Evolutionary conservation across 2,329 filamentous ascomycete genomes (phyloP), one percentile per base, ranked within the genome.

Genomic region (Alternaria gaisen): DNA sequence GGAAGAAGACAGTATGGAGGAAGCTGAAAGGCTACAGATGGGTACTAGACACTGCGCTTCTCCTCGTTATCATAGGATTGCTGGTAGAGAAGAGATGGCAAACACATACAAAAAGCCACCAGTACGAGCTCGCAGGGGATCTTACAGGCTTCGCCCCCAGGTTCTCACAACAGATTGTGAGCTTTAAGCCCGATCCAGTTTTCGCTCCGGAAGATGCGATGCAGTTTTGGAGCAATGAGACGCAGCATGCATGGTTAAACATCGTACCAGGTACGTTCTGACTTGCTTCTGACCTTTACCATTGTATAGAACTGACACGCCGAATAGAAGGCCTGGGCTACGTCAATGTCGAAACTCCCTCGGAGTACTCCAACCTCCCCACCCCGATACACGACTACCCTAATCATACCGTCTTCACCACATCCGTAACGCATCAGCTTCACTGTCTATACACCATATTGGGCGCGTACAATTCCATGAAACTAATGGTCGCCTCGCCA

Each of bases 401-500:
- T 30, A 68, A 69, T 38, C 60, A 68, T 10, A 71, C 70, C 26
- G 73, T 77, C 26, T 77, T 67, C 46, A 77, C 75, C 0, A 77
- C 74, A 0, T 74, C 70, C 4, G 66, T 77, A 50, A 77, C 73
- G 18, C 73, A 77, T 48, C 75, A 77, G 55, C 64, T 77, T 11
- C 75, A 77, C 54, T 77, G 74, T 41, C 65, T 77, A 22, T 73
- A 77, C 50, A 72, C 74, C 10, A 72, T 77, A 40, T 54, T 76
- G 22, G 71, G 72, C 43, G 74, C 74, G 7, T 76, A 77, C 63
- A 76, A 75, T 56, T 71, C 63, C 14, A 65, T 74, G 47, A 67
- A 69, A 28, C 38, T 72, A 4, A 63, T 56, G 4, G 53, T 67
- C 1, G 58, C 60, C 16, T 57, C 52, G 7, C 55, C 65, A 4